Base-by-base conservation (phyloP, 139 green algal genomes). In the Dunaliella primolecta region DNA sequence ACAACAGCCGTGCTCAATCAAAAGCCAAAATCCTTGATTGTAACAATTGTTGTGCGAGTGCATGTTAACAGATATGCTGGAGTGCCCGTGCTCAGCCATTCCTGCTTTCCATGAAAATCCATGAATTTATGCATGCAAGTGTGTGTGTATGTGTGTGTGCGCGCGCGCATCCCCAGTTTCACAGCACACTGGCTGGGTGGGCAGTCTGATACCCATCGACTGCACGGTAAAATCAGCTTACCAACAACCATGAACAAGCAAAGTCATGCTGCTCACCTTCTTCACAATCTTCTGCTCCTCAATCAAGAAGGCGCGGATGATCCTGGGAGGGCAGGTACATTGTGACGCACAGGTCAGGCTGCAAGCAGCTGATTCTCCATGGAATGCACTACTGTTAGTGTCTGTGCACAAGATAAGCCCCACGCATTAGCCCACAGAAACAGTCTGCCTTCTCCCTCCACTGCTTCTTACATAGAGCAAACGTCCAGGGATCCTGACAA, bases 281-380 rank as follows among this genome's bases (percentile, higher is more conserved):
- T 99, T 98, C 24, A 99, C 97, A 85, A 99, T 99, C 95, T 99
- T 99, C 93, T 99, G 97, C 94, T 99, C 97, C 93, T 99, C 97
- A 29, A 99, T 94, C 64, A 99, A 91, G 91, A 99, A 99, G 36
- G 97, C 97, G 32, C 97, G 87, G 36, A 99, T 89, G 88, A 99
- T 99, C 37, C 94, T 94, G 85, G 25, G 33, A n/a, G n/a, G n/a
- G n/a, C n/a, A n/a, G n/a, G n/a, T n/a, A n/a, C 20, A 72, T 24
- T 32, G 1, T 3, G 33, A 70, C 25, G 30, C 64, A 86, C n/a
- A n/a, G n/a, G n/a, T n/a, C n/a, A n/a, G n/a, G n/a, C n/a, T n/a
- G n/a, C n/a, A n/a, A n/a, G n/a, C n/a, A n/a, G 57, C 57, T 74
- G 57, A n/a, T 24, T n/a, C 57, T 74, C 57, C 57, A 21, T 74